Conservation (phyloP, 2,329 filamentous ascomycete genomes). For the Penicillium sp. region DNA sequence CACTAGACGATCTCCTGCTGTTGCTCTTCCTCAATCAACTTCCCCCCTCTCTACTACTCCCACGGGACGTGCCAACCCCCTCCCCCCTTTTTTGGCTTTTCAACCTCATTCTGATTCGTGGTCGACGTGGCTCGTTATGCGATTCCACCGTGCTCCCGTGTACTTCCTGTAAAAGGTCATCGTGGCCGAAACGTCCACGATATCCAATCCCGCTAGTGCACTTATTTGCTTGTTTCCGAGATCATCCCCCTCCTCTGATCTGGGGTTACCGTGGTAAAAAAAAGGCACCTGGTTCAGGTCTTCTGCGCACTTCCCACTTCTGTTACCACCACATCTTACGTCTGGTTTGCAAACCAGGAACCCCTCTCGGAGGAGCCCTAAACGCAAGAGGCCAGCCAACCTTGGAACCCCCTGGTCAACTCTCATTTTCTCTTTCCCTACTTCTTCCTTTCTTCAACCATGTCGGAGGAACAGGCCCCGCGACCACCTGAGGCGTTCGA, state of each 20-base stretch:
- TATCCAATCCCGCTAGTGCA: not conserved
- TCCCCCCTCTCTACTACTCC: not conserved
- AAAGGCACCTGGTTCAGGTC: not conserved
- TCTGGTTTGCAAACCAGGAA: not conserved
- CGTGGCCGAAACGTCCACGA: not conserved
- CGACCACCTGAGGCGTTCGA: constrained; percentile 30
- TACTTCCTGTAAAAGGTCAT: not conserved
- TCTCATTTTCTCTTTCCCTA: constrained; percentile 5
- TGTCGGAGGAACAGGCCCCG: constrained; percentile 34
- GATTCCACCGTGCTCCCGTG: constrained; percentile 2
- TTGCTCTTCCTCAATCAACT: constrained; percentile 1
- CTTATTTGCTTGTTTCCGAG: not conserved
- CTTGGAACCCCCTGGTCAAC: not conserved
- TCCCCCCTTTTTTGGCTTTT: constrained; percentile 2
- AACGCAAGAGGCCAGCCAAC: not conserved
- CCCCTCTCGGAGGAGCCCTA: not conserved
- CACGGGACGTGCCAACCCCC: not conserved
- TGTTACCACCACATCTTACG: constrained; percentile 2
- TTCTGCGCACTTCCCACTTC: constrained; percentile 4
- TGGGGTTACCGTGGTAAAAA: constrained; percentile 5
- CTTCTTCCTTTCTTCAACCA: constrained; percentile 21
- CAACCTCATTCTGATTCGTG: not conserved
- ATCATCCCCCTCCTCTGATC: constrained; percentile 16
- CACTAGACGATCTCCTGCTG: constrained; percentile 18
- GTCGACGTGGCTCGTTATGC: constrained; percentile 29